Evolutionary conservation across 2,329 filamentous ascomycete genomes (phyloP), one percentile per base, ranked within the genome.

Genomic region (Fusarium robinianum): DNA sequence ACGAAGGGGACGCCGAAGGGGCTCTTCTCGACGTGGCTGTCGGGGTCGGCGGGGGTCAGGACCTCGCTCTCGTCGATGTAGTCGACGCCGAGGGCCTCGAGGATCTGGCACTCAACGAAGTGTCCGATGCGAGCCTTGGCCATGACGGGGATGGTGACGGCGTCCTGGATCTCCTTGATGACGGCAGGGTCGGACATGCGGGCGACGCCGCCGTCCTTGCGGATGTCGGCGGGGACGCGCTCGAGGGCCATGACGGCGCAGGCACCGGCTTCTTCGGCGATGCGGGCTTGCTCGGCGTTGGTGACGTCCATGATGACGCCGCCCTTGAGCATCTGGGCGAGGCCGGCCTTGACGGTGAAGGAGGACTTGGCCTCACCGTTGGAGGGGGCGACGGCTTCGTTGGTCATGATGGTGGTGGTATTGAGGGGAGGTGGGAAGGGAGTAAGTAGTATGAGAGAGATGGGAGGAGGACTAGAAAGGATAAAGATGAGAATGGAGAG

Each of bases 281-380:
- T 96, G 73, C 89, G 89, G 52, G 94, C 91, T 77, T 95, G 91
- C 66, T 89, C 87, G 17, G 90, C 88, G 69, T 92, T 89, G 53
- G 95, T 90, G 46, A 97, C 94, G 72, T 99, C 94, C 94, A 99
- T 99, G 73, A 99, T 99, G 57, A 99, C 94, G 63, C 94, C 94
- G 67, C 94, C 94, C 79, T 97, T 96, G 72, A 97, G 78, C 94
- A 99, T 99, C 72, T 95, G 88, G 16, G 94, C 94, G 55, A 99
- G 78, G 47, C 92, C 94, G 40, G 90, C 87, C 81, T 99, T 99
- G 79, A 96, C 85, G 58, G 85, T 85, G 72, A 96, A 95, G 70
- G 82, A 78, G 56, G 72, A 63, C 53, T 70, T 73, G 58, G 64
- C 61, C 57, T 72, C 67, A 43, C 55, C 60, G 38, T 54, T 63